Evolutionary conservation across 2,329 filamentous ascomycete genomes (phyloP).

Genomic region (Aspergillus felis): DNA sequence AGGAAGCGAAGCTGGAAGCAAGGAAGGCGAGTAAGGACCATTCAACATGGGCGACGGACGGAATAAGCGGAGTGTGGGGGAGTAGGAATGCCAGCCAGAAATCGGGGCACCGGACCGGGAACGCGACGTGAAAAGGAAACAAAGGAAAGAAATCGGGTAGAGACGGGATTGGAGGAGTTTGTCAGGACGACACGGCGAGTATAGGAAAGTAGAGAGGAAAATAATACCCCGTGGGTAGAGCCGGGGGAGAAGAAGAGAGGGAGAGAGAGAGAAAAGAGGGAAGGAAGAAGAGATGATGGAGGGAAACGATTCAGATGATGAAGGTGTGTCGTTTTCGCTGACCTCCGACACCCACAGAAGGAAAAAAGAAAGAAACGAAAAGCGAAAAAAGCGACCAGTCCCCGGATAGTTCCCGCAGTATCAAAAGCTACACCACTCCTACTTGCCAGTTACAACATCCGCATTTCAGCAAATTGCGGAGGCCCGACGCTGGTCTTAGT

Average conservation of each 20-base stretch:
- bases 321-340: background rate
- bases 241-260: background rate
- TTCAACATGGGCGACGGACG: slow-evolving; percentile 19
- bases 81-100: slow-evolving; percentile 23
- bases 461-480: slow-evolving; percentile 15
- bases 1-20: background rate
- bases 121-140: slow-evolving; percentile 9
- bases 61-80: slow-evolving; percentile 35
- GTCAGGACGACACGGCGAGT: slow-evolving; percentile 17
- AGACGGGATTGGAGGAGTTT: slow-evolving; percentile 11
- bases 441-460: background rate
- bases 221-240: too few species aligned
- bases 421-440: too few species aligned
- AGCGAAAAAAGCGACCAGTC: background rate
- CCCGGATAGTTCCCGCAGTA: background rate
- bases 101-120: slow-evolving; percentile 31
- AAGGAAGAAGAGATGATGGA: background rate
- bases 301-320: background rate
- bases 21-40: slow-evolving; percentile 3
- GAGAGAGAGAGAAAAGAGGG: background rate
- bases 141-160: slow-evolving; percentile 6
- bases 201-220: slow-evolving; percentile 22
- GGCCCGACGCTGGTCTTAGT: background rate
- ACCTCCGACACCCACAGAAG: background rate
- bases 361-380: background rate